A percentile compares a stretch with the other conserved stretches of the same genome.
Evolutionary conservation across 345 rosid genomes (phyloP).

Genomic region (Melaleuca quinquenervia): DNA sequence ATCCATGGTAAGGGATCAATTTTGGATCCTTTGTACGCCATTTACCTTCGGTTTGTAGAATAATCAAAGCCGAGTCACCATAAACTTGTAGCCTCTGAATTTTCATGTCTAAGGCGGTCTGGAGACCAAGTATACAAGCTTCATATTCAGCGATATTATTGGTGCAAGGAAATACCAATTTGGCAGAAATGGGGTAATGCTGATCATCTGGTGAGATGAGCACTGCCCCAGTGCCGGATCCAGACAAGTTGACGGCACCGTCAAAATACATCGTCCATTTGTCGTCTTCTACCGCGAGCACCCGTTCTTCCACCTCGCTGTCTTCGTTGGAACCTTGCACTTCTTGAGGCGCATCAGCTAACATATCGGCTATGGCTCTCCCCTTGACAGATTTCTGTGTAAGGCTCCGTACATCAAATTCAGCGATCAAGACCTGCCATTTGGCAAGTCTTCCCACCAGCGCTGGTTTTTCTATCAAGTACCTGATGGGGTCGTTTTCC

Average conservation of each 20-base stretch:
- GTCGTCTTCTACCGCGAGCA: neutral
- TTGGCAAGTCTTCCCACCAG: neutral
- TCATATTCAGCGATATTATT: neutral
- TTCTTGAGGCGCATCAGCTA: too few relatives aligned
- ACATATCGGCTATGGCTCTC: too few relatives aligned
- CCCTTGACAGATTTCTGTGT: too few relatives aligned
- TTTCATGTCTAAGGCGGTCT: neutral
- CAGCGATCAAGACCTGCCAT: too few relatives aligned
- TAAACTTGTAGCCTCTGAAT: neutral
- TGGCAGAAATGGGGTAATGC: fast-evolving
- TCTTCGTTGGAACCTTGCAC: neutral
- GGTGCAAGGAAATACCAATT: neutral
- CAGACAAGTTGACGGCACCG: neutral
- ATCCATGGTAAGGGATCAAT: neutral
- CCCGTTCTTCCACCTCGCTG: neutral
- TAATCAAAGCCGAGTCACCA: fast-evolving
- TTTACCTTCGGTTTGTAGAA: fast-evolving
- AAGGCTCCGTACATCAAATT: too few relatives aligned
- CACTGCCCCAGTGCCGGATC: fast-evolving
- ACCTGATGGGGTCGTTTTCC: neutral
- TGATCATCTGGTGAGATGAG: neutral
- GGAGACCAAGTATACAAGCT: neutral
- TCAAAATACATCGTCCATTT: neutral
- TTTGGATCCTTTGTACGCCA: neutral
- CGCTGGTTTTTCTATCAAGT: neutral